phyloP scores from a whole-genome alignment of 2,329 filamentous ascomycete genomes.

The Diplodia seriata region DNA sequence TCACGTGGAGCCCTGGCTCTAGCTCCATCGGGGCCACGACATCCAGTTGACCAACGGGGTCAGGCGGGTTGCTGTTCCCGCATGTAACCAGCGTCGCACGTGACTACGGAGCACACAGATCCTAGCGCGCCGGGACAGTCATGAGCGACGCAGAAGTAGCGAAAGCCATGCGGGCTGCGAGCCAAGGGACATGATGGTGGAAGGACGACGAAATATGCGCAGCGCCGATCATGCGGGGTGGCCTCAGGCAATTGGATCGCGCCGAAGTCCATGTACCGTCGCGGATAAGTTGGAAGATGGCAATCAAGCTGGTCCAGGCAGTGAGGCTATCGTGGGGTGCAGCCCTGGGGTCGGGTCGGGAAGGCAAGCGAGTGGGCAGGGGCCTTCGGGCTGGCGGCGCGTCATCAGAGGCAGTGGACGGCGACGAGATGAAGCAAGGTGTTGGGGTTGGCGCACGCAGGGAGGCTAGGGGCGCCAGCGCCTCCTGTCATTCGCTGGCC shows the following conservation, averaged over 20 bases:
- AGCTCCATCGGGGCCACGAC: too few relatives aligned
- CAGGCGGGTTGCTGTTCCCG: too few relatives aligned
- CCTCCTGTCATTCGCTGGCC: not conserved
- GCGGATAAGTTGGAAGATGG: constrained; percentile 1
- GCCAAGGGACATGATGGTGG: not conserved
- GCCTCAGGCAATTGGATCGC: not conserved
- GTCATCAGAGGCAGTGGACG: not conserved
- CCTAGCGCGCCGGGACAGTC: too few relatives aligned
- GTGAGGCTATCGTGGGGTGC: not conserved
- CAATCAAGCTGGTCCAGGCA: constrained; percentile 5
- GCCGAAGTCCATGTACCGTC: not conserved
- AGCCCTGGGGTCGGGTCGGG: too few relatives aligned
- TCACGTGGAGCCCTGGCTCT: too few relatives aligned
- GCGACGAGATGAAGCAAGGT: not conserved
- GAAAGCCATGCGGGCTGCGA: not conserved
- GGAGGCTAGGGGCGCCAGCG: not conserved
- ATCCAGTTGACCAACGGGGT: too few relatives aligned
- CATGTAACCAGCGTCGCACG: too few relatives aligned
- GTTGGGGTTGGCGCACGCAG: not conserved
- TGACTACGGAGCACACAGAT: too few relatives aligned
- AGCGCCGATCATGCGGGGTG: constrained; percentile 17
- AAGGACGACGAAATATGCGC: not conserved
- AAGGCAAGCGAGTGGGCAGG: not conserved
- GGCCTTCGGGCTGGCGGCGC: too few relatives aligned
- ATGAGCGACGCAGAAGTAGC: not conserved